Evolutionary conservation across 352 stramenopile genomes (phyloP), one percentile per base, ranked within the genome.

Genomic region (Phytophthora sojae): DNA sequence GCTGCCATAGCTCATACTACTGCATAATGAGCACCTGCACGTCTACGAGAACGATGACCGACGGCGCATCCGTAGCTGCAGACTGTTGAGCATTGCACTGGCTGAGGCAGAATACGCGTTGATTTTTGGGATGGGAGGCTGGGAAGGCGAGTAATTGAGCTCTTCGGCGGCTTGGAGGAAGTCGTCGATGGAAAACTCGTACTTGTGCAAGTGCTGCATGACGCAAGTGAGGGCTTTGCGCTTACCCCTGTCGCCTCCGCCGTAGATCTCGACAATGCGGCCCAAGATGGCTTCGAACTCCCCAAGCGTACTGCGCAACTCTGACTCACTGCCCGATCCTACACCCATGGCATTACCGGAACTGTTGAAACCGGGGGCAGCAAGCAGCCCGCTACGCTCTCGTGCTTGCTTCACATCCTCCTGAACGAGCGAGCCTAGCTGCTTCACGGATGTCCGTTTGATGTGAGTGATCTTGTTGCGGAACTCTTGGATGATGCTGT

Each of bases 391-490:
- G 11, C 67, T 81, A 12, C 74, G 82, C 35, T 71, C 62, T 17
- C 74, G 70, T 35, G 74, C 70, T 25, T 79, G 74, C 58, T 76
- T 81, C 29, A 81, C 35, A 56, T 81, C 74, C 35, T 81, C 70
- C 29, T 77, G 64, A 4, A 81, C 64, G 11, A 81, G 62, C 15
- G 73, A 77, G 7, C 42, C 80, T 23, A 73, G 68, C 67, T 50
- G 77, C 68, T 71, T 76, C 8, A 60, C 73, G 23, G 50, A 89
- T 37, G 66, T 90, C 47, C 85, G 79, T 57, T 95, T 93, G 71
- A 95, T 95, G 60, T 91, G 66, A 1, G 76, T 91, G 61, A 95
- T 91, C 60, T 95, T 95, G 65, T 91, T 91, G 50, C 76, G 83
- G 65, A 95, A 94, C 47, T 94, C 88, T 19, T 80, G 71, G 14